Evolutionary conservation across 1,284 basidiomycete genomes (phyloP).

Genomic region (Fomes fomentarius): DNA sequence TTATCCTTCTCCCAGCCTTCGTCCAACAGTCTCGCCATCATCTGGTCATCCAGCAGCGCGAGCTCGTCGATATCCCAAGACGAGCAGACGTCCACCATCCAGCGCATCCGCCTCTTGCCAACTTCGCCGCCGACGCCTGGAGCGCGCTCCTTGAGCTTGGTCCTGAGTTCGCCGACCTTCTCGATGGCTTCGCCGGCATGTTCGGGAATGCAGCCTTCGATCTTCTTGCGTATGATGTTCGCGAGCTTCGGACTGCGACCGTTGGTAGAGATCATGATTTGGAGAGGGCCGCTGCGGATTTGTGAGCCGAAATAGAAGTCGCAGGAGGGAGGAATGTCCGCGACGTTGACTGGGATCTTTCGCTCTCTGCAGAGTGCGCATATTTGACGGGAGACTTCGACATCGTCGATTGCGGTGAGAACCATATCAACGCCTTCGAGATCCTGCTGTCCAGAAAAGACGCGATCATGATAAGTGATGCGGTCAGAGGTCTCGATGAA

Average conservation of each 20-base stretch:
- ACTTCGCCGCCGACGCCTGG: slow-evolving; percentile 78
- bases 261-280: slow-evolving; percentile 96
- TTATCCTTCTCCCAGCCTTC: slow-evolving; percentile 70
- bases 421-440: slow-evolving; percentile 84
- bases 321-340: slow-evolving; percentile 93
- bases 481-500: slow-evolving; percentile 56
- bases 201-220: slow-evolving; percentile 74
- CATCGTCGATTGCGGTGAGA: slow-evolving; percentile 92
- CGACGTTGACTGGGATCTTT: slow-evolving; percentile 91
- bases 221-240: slow-evolving; percentile 74
- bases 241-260: slow-evolving; percentile 94
- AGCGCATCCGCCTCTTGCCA: slow-evolving; percentile 85
- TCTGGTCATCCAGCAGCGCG: slow-evolving; percentile 61
- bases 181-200: slow-evolving; percentile 81
- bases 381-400: slow-evolving; percentile 71
- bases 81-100: slow-evolving; percentile 94
- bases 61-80: slow-evolving; percentile 83
- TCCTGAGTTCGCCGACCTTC: slow-evolving; percentile 76
- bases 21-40: slow-evolving; percentile 62
- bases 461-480: slow-evolving; percentile 74
- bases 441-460: slow-evolving; percentile 62
- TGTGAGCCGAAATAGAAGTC: slow-evolving; percentile 99
- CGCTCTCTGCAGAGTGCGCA: slow-evolving; percentile 70
- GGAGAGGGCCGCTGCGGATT: slow-evolving; percentile 88
- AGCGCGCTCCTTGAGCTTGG: slow-evolving; percentile 69